Base-by-base conservation (phyloP, 2,329 filamentous ascomycete species). In the Aureobasidium lini region DNA sequence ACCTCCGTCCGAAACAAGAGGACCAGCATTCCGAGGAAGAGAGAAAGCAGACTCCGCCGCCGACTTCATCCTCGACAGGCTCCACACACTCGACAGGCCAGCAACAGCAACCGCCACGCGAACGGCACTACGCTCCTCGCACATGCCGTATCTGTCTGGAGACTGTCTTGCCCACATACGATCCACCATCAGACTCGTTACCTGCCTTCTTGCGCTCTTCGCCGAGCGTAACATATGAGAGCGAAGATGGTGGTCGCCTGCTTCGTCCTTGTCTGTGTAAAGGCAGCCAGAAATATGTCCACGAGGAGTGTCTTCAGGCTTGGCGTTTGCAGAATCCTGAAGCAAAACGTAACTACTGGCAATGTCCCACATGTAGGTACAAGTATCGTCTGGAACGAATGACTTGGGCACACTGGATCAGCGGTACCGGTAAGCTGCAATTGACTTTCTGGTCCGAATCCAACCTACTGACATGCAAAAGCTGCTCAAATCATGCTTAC, bases 61-160 rank as follows among this genome's bases (percentile, higher is more conserved):
- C 36, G 6, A 37, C 37, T 1, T 31, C 42, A 13, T 39, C 40
- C 53, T 57, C 31, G 15, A 4, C 48, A 23, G 13, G 9, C 10
- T 29, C 56, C 2, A 13, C 53, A 37, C n/a, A 10, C 8, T 43
- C 56, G 9, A 34, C 18, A 11, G 36, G 29, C n/a, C 32, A 40
- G 9, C 54, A 58, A 47, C 47, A 34, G 23, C 32, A 23, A 23
- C 23, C 23, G 23, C 23, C 23, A 23, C 23, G 43, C 16, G 36
- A 46, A 48, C 37, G 59, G 31, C 46, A 83, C 62, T 93, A 89
- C 71, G 82, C 83, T 39, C 81, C 88, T 29, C 82, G 90, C 64
- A 88, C 84, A 62, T 97, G 93, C 73, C 87, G 93, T 60, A 96
- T 97, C 64, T 97, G 93, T 71, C 79, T 96, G 42, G 93, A 96